These are phyloP conservation scores for Hericium rajendrae DNA, from an alignment of 768 basidiomycete species.

Conservation along the genomic window DNA sequence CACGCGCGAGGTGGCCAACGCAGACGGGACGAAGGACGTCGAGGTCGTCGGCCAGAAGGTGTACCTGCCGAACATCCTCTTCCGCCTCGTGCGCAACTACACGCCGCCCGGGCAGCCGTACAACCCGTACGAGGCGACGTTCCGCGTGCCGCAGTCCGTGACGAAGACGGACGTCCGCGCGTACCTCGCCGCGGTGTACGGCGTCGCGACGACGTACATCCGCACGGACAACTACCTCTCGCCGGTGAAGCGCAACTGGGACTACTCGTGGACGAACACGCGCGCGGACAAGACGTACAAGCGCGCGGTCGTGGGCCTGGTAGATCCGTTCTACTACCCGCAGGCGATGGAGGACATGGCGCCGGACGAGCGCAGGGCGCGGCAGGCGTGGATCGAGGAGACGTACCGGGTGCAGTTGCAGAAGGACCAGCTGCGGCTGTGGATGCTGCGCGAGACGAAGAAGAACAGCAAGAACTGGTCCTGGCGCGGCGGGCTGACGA, in stretches of 20 bases:
- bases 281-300: slow-evolving; percentile 60
- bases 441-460: slow-evolving; percentile 27
- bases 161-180: slow-evolving; percentile 90
- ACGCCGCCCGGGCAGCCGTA: slow-evolving; percentile 71
- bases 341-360: slow-evolving; percentile 71
- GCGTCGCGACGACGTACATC: slow-evolving; percentile 84
- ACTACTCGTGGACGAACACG: slow-evolving; percentile 20
- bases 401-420: slow-evolving; percentile 40
- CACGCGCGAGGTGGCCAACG: slow-evolving; percentile 28
- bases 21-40: slow-evolving; percentile 32
- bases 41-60: slow-evolving; percentile 71
- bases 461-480: slow-evolving; percentile 29
- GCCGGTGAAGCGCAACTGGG: slow-evolving; percentile 29
- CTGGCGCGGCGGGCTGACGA: slow-evolving; percentile 26
- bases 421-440: slow-evolving; percentile 23
- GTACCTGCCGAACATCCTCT: slow-evolving; percentile 83
- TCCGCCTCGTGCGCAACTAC: slow-evolving; percentile 76
- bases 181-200: slow-evolving; percentile 78
- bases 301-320: slow-evolving; percentile 83
- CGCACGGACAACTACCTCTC: slow-evolving; percentile 88
- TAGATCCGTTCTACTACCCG: slow-evolving; percentile 92
- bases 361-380: slow-evolving; percentile 38
- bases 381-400: slow-evolving; percentile 55
- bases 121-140: slow-evolving; percentile 92
- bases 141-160: slow-evolving; percentile 80